Percentiles rank a stretch among this genome's conserved stretches.
Evolutionary conservation across 257 asterid species (phyloP).

Genomic region (Gentiana straminea): DNA sequence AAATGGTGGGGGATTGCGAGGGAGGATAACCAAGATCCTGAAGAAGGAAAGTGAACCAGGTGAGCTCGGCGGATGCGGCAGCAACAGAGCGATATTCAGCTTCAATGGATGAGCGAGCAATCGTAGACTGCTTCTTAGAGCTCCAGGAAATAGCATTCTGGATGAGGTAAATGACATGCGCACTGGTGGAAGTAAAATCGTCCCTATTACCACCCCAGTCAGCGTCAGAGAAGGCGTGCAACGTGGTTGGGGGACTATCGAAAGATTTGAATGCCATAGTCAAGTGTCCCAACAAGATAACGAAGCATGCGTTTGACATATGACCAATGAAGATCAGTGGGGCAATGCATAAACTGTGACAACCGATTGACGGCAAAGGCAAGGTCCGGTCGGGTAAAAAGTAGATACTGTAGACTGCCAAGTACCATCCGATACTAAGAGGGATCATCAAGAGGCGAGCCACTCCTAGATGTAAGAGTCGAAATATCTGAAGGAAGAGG

Average conservation of each 20-base stretch:
- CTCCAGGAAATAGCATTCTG: neutral
- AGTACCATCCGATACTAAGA: neutral
- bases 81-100: neutral
- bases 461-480: too few species aligned
- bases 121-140: neutral
- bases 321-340: neutral
- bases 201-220: constrained; percentile 1
- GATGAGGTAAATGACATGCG: neutral
- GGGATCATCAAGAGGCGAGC: neutral
- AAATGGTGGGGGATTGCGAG: neutral
- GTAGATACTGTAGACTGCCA: too few species aligned
- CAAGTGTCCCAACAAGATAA: neutral
- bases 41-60: neutral
- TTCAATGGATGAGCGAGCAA: neutral
- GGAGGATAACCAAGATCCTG: neutral
- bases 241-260: neutral
- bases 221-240: constrained; percentile 1
- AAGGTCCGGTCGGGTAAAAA: neutral
- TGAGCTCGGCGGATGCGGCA: neutral
- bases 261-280: neutral
- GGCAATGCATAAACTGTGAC: neutral
- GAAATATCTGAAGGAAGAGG: neutral
- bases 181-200: neutral
- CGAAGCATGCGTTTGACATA: neutral
- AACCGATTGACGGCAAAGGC: neutral